phyloP scores from a whole-genome alignment of 1,284 basidiomycete genomes.

The Dichomitus squalens region DNA sequence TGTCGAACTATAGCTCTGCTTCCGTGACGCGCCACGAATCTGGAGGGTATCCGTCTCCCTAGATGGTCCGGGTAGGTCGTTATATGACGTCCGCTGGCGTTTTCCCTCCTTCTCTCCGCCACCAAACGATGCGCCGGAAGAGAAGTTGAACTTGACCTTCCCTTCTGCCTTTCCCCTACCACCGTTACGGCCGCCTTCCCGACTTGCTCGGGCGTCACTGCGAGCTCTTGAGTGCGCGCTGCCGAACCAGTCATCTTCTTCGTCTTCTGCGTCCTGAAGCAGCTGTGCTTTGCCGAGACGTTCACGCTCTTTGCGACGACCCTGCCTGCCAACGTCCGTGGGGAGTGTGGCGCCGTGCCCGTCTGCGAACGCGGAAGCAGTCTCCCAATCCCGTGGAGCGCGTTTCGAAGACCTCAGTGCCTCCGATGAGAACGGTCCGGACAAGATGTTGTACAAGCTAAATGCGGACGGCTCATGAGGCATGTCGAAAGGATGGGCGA shows the following conservation, averaged over 20 bases:
- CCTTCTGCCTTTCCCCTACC: constrained; percentile 8
- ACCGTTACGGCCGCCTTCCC: background rate
- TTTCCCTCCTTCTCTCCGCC: constrained; percentile 11
- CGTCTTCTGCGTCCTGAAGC: constrained; percentile 47
- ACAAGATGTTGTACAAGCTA: constrained; percentile 63
- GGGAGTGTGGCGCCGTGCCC: constrained; percentile 51
- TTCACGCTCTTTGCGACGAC: constrained; percentile 58
- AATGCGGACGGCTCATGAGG: constrained; percentile 76
- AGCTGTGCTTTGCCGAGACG: constrained; percentile 54
- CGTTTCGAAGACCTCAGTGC: constrained; percentile 29
- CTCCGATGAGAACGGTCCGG: constrained; percentile 74
- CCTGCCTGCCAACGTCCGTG: constrained; percentile 65
- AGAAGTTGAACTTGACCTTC: constrained; percentile 43
- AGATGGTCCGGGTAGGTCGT: constrained; percentile 29
- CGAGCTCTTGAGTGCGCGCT: constrained; percentile 12
- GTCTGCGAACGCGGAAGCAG: constrained; percentile 35
- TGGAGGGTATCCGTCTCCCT: constrained; percentile 34
- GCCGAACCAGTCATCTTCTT: constrained; percentile 66
- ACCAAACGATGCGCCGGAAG: constrained; percentile 12
- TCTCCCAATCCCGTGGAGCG: constrained; percentile 34
- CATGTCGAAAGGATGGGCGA: constrained; percentile 49
- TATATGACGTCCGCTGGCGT: constrained; percentile 24
- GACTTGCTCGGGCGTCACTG: constrained; percentile 6
- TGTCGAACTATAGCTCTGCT: constrained; percentile 24
- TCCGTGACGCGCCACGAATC: constrained; percentile 29